Conservation (phyloP, 1,284 basidiomycete genomes). For the Cutaneotrichosporon spelunceum region DNA sequence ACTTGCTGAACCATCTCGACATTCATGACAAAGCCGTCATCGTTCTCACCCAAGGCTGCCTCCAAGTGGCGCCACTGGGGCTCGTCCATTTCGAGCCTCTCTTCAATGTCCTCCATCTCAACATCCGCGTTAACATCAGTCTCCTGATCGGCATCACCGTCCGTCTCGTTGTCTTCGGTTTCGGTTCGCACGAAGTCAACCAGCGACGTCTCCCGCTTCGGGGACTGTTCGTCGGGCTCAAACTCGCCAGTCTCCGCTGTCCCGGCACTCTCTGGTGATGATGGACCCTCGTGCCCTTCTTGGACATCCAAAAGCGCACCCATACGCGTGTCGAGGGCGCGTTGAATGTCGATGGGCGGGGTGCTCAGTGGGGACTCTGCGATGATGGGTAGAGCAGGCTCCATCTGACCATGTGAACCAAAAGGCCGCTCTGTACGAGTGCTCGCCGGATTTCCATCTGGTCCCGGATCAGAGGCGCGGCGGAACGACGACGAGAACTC, state of each 20-base stretch:
- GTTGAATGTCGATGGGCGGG: not conserved
- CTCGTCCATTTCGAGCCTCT: constrained; percentile 14
- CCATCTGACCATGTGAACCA: not conserved
- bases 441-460: not conserved
- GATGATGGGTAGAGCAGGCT: not conserved
- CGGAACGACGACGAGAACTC: constrained; percentile 9
- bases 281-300: not conserved
- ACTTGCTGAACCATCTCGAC: constrained; percentile 55
- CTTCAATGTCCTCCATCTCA: constrained; percentile 10
- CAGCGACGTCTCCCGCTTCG: not conserved
- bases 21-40: constrained; percentile 27
- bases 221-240: not conserved
- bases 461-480: constrained; percentile 20
- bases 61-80: constrained; percentile 32
- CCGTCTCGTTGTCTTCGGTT: constrained; percentile 13
- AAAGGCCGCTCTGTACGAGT: not conserved
- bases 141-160: constrained; percentile 16
- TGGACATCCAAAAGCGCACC: not conserved
- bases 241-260: constrained; percentile 6
- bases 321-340: not conserved
- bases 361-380: not conserved
- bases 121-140: constrained; percentile 15
- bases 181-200: constrained; percentile 1
- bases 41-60: constrained; percentile 13
- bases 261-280: constrained; percentile 4